Percentiles rank a stretch among this genome's conserved stretches.
Conservation (phyloP, 2,329 filamentous ascomycete genomes). For the Ophiosphaerella narmari region DNA sequence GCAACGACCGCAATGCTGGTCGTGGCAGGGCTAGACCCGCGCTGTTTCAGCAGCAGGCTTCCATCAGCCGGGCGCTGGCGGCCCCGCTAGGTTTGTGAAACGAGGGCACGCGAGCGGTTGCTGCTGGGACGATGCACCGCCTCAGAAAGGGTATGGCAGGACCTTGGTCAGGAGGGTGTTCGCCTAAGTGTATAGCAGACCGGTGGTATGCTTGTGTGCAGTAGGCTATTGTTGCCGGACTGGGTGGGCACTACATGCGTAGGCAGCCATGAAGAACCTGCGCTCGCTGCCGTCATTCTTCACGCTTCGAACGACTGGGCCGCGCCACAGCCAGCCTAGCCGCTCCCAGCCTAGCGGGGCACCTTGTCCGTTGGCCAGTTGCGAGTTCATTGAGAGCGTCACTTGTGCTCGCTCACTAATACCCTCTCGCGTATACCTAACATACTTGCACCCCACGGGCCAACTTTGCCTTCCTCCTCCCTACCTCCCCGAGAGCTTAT, state of each 20-base stretch:
- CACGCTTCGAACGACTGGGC: neutral
- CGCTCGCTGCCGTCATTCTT: constrained; percentile 1
- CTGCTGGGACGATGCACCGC: neutral
- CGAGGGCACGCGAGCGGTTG: neutral
- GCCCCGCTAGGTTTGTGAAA: neutral
- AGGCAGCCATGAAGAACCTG: neutral
- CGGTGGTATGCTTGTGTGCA: too few relatives aligned
- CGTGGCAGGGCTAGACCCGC: too few relatives aligned
- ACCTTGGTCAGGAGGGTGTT: too few relatives aligned
- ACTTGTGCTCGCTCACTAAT: neutral
- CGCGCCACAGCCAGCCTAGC: neutral
- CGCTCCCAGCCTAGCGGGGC: neutral
- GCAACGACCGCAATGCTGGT: too few relatives aligned
- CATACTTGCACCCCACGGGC: neutral
- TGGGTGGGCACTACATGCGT: too few relatives aligned
- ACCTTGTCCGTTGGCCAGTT: neutral
- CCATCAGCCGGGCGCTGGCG: too few relatives aligned
- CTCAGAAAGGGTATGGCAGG: too few relatives aligned
- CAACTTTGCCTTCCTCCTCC: neutral
- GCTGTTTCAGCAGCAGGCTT: too few relatives aligned
- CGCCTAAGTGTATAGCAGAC: too few relatives aligned
- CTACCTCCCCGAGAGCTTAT: neutral
- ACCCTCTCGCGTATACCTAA: neutral
- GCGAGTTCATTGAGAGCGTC: neutral
- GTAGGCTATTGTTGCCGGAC: too few relatives aligned